These are phyloP conservation scores for Hericium erinaceus DNA, from an alignment of 768 basidiomycete species.

Conservation along the genomic window DNA sequence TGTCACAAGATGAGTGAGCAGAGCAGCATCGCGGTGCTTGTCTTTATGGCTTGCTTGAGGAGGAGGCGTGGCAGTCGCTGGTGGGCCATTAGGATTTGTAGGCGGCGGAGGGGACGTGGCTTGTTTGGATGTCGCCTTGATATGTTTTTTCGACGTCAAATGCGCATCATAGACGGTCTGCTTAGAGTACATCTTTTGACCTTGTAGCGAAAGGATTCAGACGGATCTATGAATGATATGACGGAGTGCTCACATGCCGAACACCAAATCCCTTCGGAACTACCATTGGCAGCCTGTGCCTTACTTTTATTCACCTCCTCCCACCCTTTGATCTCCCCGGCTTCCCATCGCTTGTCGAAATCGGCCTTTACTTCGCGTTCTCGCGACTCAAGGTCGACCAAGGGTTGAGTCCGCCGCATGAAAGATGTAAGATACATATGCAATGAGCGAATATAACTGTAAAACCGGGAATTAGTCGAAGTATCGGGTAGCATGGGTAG, in stretches of 20 bases:
- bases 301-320: conserved; percentile 37
- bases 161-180: conserved; percentile 98
- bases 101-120: conserved; percentile 36
- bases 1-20: conserved; percentile 60
- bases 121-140: conserved; percentile 80
- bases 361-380: conserved; percentile 55
- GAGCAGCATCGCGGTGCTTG: conserved; percentile 57
- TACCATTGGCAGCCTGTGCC: conserved; percentile 32
- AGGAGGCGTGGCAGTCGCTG: conserved; percentile 23
- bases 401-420: conserved; percentile 73
- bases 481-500: neutral
- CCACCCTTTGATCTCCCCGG: conserved; percentile 71
- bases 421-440: conserved; percentile 84
- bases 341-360: conserved; percentile 77
- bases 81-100: conserved; percentile 52
- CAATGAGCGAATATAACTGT: conserved; percentile 75
- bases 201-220: conserved; percentile 29
- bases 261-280: conserved; percentile 82
- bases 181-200: conserved; percentile 92
- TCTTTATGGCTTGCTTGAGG: conserved; percentile 25
- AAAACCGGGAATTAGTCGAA: conserved; percentile 2
- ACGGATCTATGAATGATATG: conserved; percentile 3
- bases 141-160: conserved; percentile 89
- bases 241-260: conserved; percentile 61
- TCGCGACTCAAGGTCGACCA: conserved; percentile 65